Evolutionary conservation across 73 alveolate species (phyloP).

Genomic region (Breviolum minutum): DNA sequence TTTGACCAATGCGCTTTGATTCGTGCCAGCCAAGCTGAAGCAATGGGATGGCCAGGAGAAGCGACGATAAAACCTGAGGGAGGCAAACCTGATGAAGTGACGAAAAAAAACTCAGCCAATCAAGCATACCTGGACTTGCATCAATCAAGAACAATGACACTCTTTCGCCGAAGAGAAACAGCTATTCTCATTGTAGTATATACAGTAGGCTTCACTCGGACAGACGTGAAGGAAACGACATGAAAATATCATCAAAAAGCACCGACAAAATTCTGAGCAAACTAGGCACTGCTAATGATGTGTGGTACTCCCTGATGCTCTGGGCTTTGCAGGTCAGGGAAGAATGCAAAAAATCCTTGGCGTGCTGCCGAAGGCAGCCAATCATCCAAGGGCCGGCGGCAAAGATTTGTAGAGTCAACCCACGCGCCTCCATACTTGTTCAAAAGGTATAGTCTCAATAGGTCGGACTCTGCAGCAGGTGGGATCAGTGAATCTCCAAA

Average conservation of each 20-base stretch:
- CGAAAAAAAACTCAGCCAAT: not conserved
- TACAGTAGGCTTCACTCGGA: too few species aligned
- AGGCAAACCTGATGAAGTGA: not conserved
- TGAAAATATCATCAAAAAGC: not conserved
- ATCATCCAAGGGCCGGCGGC: constrained; percentile 64
- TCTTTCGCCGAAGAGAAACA: too few species aligned
- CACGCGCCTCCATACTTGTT: constrained; percentile 50
- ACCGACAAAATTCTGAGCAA: not conserved
- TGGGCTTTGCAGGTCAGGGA: constrained; percentile 62
- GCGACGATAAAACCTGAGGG: constrained; percentile 24
- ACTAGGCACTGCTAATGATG: constrained; percentile 44
- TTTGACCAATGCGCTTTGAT: constrained; percentile 25
- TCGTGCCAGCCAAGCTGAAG: constrained; percentile 17
- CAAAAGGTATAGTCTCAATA: constrained; percentile 27
- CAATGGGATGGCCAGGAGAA: constrained; percentile 51
- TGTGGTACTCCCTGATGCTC: constrained; percentile 70
- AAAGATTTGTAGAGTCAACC: constrained; percentile 58
- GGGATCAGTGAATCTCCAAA: constrained; percentile 16
- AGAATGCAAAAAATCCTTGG: constrained; percentile 56
- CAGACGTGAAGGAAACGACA: too few species aligned
- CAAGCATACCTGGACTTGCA: too few species aligned
- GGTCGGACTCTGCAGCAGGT: constrained; percentile 47
- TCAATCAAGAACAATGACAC: too few species aligned
- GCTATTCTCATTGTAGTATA: too few species aligned
- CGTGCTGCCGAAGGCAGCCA: constrained; percentile 59